These are phyloP conservation scores for Hordeum vulgare DNA, from an alignment of 176 grass and related monocot genomes.

Conservation along the genomic window DNA sequence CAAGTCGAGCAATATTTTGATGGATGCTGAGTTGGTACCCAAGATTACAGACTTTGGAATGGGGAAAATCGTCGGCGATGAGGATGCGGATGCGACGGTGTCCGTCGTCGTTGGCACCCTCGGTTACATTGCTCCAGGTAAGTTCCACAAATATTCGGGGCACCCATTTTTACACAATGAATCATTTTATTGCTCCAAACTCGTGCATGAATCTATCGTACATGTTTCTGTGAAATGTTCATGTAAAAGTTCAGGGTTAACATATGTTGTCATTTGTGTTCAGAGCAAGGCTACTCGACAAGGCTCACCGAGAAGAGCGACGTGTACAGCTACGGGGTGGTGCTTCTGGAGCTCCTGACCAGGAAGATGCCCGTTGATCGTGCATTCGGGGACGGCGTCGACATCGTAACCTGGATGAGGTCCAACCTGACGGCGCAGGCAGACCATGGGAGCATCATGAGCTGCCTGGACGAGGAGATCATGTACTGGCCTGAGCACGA, in stretches of 20 bases:
- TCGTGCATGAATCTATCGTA: background rate
- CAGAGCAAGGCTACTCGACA: slow-evolving; percentile 51
- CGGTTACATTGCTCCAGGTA: slow-evolving; percentile 79
- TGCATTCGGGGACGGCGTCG: slow-evolving; percentile 40
- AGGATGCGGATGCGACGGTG: slow-evolving; percentile 25
- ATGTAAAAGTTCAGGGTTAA: background rate
- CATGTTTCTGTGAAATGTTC: background rate
- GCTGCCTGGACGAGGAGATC: slow-evolving; percentile 46
- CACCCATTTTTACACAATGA: background rate
- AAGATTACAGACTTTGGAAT: slow-evolving; percentile 61
- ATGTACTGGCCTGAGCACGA: slow-evolving; percentile 40
- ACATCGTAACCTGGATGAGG: slow-evolving; percentile 55
- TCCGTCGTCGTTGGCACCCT: slow-evolving; percentile 54
- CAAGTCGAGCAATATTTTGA: slow-evolving; percentile 57
- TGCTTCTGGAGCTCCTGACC: slow-evolving; percentile 61
- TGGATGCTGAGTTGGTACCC: slow-evolving; percentile 48
- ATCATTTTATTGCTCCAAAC: background rate
- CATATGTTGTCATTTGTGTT: background rate
- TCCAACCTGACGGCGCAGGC: slow-evolving; percentile 20
- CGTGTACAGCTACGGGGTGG: slow-evolving; percentile 67
- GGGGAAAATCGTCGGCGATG: slow-evolving; percentile 35
- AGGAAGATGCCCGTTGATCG: slow-evolving; percentile 60
- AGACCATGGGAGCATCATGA: slow-evolving; percentile 12
- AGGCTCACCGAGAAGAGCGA: slow-evolving; percentile 58
- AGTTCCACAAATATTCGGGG: background rate